Percentiles rank a stretch among this genome's conserved stretches.
Evolutionary conservation across 2,329 filamentous ascomycete genomes (phyloP).

Genomic region (Nigrograna mackinnonii): DNA sequence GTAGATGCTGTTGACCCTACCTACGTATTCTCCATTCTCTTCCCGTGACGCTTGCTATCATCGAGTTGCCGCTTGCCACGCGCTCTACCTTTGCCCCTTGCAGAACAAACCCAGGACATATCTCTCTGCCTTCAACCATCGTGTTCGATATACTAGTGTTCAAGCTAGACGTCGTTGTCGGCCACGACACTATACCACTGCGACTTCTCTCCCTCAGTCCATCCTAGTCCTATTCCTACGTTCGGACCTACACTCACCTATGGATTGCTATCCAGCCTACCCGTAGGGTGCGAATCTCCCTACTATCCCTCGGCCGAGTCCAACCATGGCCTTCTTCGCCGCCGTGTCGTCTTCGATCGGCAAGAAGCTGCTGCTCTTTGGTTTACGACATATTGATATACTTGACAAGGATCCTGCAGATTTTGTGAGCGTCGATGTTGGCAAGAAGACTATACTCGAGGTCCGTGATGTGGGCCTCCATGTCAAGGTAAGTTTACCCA

Average conservation of each 20-base stretch:
- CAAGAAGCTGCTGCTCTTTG: conserved; percentile 87
- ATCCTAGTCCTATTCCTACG: not conserved
- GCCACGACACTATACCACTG: not conserved
- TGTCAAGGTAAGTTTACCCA: conserved; percentile 70
- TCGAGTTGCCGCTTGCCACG: conserved; percentile 25
- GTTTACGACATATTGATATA: conserved; percentile 78
- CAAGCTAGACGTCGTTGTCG: not conserved
- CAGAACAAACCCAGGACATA: not conserved
- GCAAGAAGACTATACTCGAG: conserved; percentile 80
- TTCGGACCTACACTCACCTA: conserved; percentile 15
- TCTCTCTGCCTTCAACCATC: no score
- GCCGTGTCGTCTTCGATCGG: conserved; percentile 78
- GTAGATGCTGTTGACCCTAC: conserved; percentile 13
- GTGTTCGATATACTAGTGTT: not conserved
- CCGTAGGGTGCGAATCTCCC: conserved; percentile 24
- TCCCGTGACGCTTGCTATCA: conserved; percentile 24
- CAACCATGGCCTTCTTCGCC: conserved; percentile 64
- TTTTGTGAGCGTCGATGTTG: conserved; percentile 82
- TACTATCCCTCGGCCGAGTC: not conserved
- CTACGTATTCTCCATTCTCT: conserved; percentile 9
- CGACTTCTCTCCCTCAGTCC: conserved; percentile 1
- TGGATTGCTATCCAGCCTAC: conserved; percentile 25
- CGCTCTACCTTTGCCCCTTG: conserved; percentile 2
- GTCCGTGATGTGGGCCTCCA: conserved; percentile 84
- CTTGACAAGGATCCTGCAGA: conserved; percentile 87